These are phyloP conservation scores for Mycothermus thermophilus DNA, from an alignment of 495 filamentous ascomycete species.

Conservation along the genomic window DNA sequence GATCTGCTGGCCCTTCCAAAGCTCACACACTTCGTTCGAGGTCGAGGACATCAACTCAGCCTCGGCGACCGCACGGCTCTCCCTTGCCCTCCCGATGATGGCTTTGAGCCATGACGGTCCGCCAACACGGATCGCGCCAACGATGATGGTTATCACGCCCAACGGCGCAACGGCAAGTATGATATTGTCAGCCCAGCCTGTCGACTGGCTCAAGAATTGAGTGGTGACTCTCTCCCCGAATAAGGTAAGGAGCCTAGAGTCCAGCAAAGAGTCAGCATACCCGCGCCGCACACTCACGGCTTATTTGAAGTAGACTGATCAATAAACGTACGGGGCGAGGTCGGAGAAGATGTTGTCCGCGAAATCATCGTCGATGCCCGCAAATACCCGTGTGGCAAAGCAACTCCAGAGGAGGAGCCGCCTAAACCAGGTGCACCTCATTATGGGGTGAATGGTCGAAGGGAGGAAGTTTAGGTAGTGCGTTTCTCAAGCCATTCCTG, in stretches of 20 bases:
- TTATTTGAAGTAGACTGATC: no score
- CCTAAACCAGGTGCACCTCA: no score
- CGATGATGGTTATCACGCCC: no score
- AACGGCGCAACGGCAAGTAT: no score
- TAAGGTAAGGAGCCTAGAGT: constrained; percentile 30
- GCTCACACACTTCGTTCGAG: constrained; percentile 20
- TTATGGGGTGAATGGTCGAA: no score
- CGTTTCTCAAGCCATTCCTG: no score
- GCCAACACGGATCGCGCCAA: constrained; percentile 39
- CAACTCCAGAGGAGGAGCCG: no score
- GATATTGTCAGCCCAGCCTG: constrained; percentile 34
- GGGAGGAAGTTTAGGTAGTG: no score
- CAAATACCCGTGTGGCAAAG: no score
- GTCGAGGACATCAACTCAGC: constrained; percentile 23
- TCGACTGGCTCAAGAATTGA: constrained; percentile 44
- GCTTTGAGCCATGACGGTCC: constrained; percentile 37
- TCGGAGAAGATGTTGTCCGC: constrained; percentile 35
- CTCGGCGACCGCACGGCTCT: constrained; percentile 18
- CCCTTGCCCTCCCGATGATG: constrained; percentile 34
- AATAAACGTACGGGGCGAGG: constrained; percentile 22
- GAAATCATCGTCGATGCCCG: constrained; percentile 31
- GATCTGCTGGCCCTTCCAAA: constrained; percentile 23
- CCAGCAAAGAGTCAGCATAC: neutral
- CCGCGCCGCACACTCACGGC: no score
- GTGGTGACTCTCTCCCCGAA: constrained; percentile 45